Base-by-base conservation (phyloP, 805 yeast species). In the Nakazawaea ambrosiae region DNA sequence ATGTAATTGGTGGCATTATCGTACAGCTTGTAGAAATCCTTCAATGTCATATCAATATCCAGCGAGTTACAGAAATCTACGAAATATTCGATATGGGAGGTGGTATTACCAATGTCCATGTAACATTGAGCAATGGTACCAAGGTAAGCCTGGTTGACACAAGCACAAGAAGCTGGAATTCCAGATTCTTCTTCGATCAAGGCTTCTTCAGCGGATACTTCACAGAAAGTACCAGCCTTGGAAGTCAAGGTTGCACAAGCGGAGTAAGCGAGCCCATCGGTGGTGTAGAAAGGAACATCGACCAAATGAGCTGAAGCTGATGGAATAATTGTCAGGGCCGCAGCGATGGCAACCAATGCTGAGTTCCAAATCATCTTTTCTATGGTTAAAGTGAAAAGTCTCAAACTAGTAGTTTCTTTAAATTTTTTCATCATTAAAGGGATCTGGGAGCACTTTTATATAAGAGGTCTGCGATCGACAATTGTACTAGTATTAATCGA, bases 1-100 rank as follows among this genome's bases (percentile, higher is more conserved):
- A 67, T 49, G 17, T 19, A 31, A 30, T 36, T 11, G 6, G 74
- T 56, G 4, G 75, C 75, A 44, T 66, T 68, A 4, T 51, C 45
- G 39, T 61, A 70, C 4, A 66, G 52, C 4, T 47, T 57, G 14
- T 57, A 45, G 37, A 66, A 53, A 14, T 51, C 50, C 12, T 51
- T 58, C 24, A 40, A 40, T 1, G 72, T 63, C 32, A 62, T 50
- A 10, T 48, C 41, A 17, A 44, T 45, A 14, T 49, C 48, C 4
- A 35, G 36, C 24, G 42, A 35, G 23, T 43, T 37, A 38, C 43
- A 45, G 0, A 31, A 27, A 14, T 49, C 47, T 18, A 61, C 40
- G 27, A 43, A 33, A 16, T 52, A 42, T 16, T 49, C 49, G 14
- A 47, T 54, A 11, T 27, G 36, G 4, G 34, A 15, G 1, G 36